Evolutionary conservation across 2,329 filamentous ascomycete species (phyloP).

Genomic region (Phaeoacremonium minimum): DNA sequence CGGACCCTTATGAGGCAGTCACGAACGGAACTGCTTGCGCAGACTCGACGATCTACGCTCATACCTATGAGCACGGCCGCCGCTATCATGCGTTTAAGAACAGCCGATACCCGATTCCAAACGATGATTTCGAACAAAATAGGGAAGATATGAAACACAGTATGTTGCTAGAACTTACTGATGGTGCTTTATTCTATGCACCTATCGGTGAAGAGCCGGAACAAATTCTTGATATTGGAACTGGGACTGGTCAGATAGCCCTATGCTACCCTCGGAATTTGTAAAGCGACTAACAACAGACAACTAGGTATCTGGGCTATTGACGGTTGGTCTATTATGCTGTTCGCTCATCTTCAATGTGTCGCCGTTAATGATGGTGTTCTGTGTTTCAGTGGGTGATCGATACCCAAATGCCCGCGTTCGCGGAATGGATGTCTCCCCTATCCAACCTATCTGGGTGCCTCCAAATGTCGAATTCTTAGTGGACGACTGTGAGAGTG

Average conservation of each 20-base stretch:
- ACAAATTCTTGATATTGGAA: conserved; percentile 54
- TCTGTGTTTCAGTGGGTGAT: conserved; percentile 10
- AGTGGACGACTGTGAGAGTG: no score
- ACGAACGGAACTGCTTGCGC: conserved; percentile 15
- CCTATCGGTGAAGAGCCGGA: conserved; percentile 26
- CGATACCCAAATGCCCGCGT: no score
- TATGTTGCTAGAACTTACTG: conserved; percentile 6
- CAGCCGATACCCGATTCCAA: conserved; percentile 14
- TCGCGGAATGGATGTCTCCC: no score
- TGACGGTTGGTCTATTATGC: conserved; percentile 16
- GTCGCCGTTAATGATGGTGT: conserved; percentile 1
- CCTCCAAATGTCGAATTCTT: no score
- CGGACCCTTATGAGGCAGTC: conserved; percentile 13
- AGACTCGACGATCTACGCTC: conserved; percentile 16
- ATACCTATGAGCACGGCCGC: conserved; percentile 12
- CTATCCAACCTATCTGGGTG: no score
- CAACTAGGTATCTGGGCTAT: conserved; percentile 25
- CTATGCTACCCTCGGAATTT: no score
- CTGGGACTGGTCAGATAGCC: conserved; percentile 44
- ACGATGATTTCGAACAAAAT: conserved; percentile 18
- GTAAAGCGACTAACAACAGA: no score
- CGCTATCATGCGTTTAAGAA: conserved; percentile 14
- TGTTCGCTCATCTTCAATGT: no score
- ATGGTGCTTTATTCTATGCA: conserved; percentile 23
- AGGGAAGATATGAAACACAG: conserved; percentile 19